A percentile compares a stretch with the other conserved stretches of the same genome.
phyloP scores from a whole-genome alignment of 768 basidiomycete genomes.

The Suillus bovinus region DNA sequence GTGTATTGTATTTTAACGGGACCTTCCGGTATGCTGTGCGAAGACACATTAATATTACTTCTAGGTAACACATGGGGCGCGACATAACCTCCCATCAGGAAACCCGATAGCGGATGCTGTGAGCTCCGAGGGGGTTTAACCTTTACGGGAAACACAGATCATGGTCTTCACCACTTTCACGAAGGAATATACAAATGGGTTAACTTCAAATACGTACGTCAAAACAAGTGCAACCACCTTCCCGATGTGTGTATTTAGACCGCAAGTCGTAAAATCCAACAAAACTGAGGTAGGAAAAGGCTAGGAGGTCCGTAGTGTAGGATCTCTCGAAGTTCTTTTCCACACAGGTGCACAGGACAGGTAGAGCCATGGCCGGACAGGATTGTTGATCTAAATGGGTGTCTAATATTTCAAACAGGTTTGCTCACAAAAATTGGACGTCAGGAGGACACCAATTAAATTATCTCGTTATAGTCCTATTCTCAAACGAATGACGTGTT shows the following conservation, averaged over 20 bases:
- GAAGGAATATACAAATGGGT: not conserved
- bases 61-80: not conserved
- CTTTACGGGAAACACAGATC: not conserved
- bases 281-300: not conserved
- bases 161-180: not conserved
- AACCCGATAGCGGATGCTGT: not conserved
- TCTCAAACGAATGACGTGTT: not conserved
- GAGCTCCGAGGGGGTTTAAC: not conserved
- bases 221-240: not conserved
- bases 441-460: slow-evolving; percentile 1
- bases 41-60: not conserved
- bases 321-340: not conserved
- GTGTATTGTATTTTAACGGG: not conserved
- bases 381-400: not conserved
- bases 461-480: not conserved
- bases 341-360: no score
- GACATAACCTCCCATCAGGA: not conserved
- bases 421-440: not conserved
- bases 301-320: not conserved
- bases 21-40: not conserved
- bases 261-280: not conserved
- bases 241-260: not conserved
- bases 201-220: not conserved
- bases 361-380: not conserved
- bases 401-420: not conserved